Base-by-base conservation (phyloP, 495 filamentous ascomycete genomes). In the Penicillium ochrochloron region DNA sequence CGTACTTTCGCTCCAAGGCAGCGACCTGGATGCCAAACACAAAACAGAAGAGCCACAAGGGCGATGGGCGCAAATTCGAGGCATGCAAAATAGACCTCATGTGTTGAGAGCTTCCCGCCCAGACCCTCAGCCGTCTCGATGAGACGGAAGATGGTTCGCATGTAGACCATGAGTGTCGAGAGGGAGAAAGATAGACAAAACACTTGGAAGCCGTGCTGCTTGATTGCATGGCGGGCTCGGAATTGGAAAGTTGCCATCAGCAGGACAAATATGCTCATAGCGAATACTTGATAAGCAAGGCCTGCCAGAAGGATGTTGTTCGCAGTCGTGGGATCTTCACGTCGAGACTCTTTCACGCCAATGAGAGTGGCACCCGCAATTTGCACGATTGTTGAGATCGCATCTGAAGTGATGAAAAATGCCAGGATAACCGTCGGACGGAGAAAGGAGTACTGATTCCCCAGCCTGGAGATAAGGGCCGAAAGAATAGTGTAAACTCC, bases 101-200 rank as follows among this genome's bases (percentile, higher is more conserved):
- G 75, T 0, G 75, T 75, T 37, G 71, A 75, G 56, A 85, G 64
- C 33, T 76, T 70, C n/a, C 78, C 74, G 44, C 69, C 68, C 0
- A 87, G 66, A 0, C 85, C 83, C 67, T 86, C 67, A 0, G 81
- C 76, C 2, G 83, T 85, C 73, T 87, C 84, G 8, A 82, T 83
- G 46, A 88, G 71, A 63, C 85, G 74, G 60, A 86, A 87, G 31
- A 72, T 72, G 3, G 82, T 86, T 23, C 85, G 66, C 62, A 86
- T 57, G 70, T 83, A 86, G 2, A 88, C 70, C 63, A 85, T 70
- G 29, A 86, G 29, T 3, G 80, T 80, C 15, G 80, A 77, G 6
- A 72, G 55, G 4, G 75, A 63, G 34, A 85, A 76, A 2, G 57
- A 48, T 12, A 64, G 34, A 19, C 62, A 65, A 21, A 67, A 65